Percentiles rank a stretch among this genome's conserved stretches.
Evolutionary conservation across 1,139 yeast species (phyloP).

Genomic region (Zygotorulaspora mrakii): DNA sequence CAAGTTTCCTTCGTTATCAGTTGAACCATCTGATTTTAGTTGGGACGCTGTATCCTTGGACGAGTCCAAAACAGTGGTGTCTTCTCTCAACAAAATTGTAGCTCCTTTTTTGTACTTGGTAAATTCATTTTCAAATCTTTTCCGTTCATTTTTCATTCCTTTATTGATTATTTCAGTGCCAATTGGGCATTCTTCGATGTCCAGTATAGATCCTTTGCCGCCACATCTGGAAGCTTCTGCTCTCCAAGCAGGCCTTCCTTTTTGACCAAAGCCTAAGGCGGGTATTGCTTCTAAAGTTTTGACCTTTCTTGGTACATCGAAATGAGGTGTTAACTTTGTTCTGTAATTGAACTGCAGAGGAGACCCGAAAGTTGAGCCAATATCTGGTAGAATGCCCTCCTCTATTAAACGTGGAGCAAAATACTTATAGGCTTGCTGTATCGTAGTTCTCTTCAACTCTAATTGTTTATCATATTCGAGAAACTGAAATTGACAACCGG

Average conservation of each 20-base stretch:
- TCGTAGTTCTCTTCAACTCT: slow-evolving; percentile 65
- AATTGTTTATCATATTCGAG: slow-evolving; percentile 70
- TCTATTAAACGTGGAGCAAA: slow-evolving; percentile 54
- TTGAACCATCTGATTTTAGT: slow-evolving; percentile 43
- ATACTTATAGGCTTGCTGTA: slow-evolving; percentile 74
- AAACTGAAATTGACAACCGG: slow-evolving; percentile 92
- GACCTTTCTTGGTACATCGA: slow-evolving; percentile 61
- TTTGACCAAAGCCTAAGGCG: slow-evolving; percentile 83
- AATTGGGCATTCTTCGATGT: slow-evolving; percentile 88
- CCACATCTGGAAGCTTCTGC: slow-evolving; percentile 41
- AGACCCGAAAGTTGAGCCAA: slow-evolving; percentile 68
- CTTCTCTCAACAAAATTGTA: slow-evolving; percentile 78
- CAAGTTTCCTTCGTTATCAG: slow-evolving; percentile 40
- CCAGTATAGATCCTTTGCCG: slow-evolving; percentile 56
- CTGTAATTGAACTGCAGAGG: slow-evolving; percentile 76
- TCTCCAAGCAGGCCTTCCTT: slow-evolving; percentile 73
- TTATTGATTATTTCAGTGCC: slow-evolving; percentile 76
- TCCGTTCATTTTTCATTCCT: slow-evolving; percentile 72
- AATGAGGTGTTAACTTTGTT: slow-evolving; percentile 94
- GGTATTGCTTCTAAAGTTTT: slow-evolving; percentile 45
- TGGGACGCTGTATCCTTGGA: slow-evolving; percentile 35
- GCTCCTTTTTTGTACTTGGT: slow-evolving; percentile 74
- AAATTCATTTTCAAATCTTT: slow-evolving; percentile 48
- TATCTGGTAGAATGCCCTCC: slow-evolving; percentile 49
- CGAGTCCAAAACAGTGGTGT: slow-evolving; percentile 45